Evolutionary conservation across 495 filamentous ascomycete genomes (phyloP), one percentile per base, ranked within the genome.

Genomic region (Lindgomyces ingoldianus): DNA sequence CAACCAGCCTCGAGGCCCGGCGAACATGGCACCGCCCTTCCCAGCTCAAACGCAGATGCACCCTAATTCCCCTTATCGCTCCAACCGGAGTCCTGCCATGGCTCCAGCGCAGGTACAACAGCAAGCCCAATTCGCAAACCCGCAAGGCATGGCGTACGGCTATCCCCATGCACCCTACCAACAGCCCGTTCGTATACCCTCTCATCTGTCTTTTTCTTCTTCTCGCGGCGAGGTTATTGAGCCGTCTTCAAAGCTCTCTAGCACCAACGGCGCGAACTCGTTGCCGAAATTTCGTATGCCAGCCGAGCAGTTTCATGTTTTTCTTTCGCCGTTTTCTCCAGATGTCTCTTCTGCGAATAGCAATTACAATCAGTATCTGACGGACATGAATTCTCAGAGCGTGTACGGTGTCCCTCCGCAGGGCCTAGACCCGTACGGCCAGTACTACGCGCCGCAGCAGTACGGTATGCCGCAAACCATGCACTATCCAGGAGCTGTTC

Each of bases 311-410:
- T 72, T 58, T 61, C 74, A 57, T 68, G 75, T 60, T 61, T 58
- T 70, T 56, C 22, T 76, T 63, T 70, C 74, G 69, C 71, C 77
- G 65, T 72, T 75, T 33, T 61, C 64, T 56, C 62, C 80, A 69
- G 82, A 91, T 77, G 68, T 93, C 59, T 87, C 89, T 36, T 88
- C 87, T 59, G 83, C 85, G 67, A 86, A 79, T 71, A 84, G 85
- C 60, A 76, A 84, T 49, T 91, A 90, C 81, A 88, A 93, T 71
- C 81, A 84, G 49, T 81, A 81, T 87, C 89, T 95, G 80, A 93
- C 86, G 63, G 54, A 75, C 50, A 76, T 84, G 71, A 79, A 84
- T 16, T 45, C 12, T 78, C 81, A 86, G 82, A 67, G 72, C 57
- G 78, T 81, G 75, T 79, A 75, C 56, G 80, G 79, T 60, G 65